Evolutionary conservation across 805 yeast genomes (phyloP).

Genomic region (Ogataea neopini): DNA sequence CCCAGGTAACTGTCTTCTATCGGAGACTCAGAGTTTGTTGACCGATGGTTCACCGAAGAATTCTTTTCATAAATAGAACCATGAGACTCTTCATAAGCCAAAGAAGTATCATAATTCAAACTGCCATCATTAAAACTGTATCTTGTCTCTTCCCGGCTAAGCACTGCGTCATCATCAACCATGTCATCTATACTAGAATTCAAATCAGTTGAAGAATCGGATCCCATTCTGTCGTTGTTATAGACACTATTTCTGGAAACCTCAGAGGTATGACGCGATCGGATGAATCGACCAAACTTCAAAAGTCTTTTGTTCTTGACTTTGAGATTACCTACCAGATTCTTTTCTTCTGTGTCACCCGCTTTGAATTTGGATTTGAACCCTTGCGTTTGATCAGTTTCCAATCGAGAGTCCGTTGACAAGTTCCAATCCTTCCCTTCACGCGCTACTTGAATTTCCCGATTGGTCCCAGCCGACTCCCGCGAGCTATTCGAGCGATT

Average conservation of each 20-base stretch:
- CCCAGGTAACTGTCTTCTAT: constrained; percentile 30
- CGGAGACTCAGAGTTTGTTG: constrained; percentile 21
- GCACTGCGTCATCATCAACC: neutral
- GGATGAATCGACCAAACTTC: constrained; percentile 14
- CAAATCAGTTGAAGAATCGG: constrained; percentile 14
- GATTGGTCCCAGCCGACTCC: neutral
- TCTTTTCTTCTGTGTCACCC: neutral
- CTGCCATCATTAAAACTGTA: neutral
- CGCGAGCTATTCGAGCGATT: neutral
- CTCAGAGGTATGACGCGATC: constrained; percentile 5
- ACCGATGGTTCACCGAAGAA: neutral
- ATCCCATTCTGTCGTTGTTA: constrained; percentile 8
- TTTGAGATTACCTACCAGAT: neutral
- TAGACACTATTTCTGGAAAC: constrained; percentile 3
- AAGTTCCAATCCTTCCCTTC: neutral
- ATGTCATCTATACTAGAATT: constrained; percentile 9
- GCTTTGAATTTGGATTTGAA: neutral
- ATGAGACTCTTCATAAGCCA: neutral
- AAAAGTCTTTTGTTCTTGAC: constrained; percentile 12
- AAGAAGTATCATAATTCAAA: neutral
- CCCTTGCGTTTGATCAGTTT: neutral
- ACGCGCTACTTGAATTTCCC: neutral
- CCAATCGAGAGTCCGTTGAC: neutral
- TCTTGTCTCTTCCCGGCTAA: neutral
- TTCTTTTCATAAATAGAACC: neutral